Conservation (phyloP, 441 rosid species). For the Dalechampia spathulata region DNA sequence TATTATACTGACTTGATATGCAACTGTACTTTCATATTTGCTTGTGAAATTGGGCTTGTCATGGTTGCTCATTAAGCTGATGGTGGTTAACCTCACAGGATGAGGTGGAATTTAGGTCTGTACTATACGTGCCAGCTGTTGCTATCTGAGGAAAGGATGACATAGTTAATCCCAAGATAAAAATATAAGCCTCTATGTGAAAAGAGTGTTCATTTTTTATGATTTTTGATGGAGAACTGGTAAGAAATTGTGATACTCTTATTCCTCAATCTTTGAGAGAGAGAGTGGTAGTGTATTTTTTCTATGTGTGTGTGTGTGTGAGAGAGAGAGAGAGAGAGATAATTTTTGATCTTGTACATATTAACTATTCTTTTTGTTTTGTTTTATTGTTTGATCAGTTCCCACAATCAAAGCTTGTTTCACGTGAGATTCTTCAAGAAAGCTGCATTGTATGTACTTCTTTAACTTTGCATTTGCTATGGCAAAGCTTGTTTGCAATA, state of each 20-base stretch:
- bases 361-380: slow-evolving; percentile 8
- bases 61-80: slow-evolving; percentile 3
- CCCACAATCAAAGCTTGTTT: slow-evolving; percentile 89
- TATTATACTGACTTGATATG: not conserved
- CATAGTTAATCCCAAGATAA: slow-evolving; percentile 77
- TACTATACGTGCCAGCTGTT: slow-evolving; percentile 81
- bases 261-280: too few relatives aligned
- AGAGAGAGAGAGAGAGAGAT: not conserved
- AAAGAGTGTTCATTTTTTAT: slow-evolving; percentile 90
- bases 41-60: not conserved
- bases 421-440: slow-evolving; percentile 99
- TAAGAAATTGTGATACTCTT: slow-evolving; percentile 22
- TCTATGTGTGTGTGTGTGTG: too few relatives aligned
- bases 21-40: not conserved
- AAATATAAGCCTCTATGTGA: slow-evolving; percentile 90
- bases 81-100: slow-evolving; percentile 44
- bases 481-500: not conserved
- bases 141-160: slow-evolving; percentile 77
- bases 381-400: slow-evolving; percentile 37
- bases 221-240: slow-evolving; percentile 98
- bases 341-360: slow-evolving; percentile 6
- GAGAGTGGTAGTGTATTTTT: too few relatives aligned
- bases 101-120: slow-evolving; percentile 92
- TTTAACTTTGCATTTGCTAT: not conserved
- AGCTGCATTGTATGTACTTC: slow-evolving; percentile 65